Evolutionary conservation across 768 basidiomycete species (phyloP).

Genomic region (Tylopilus rubrobrunneus): DNA sequence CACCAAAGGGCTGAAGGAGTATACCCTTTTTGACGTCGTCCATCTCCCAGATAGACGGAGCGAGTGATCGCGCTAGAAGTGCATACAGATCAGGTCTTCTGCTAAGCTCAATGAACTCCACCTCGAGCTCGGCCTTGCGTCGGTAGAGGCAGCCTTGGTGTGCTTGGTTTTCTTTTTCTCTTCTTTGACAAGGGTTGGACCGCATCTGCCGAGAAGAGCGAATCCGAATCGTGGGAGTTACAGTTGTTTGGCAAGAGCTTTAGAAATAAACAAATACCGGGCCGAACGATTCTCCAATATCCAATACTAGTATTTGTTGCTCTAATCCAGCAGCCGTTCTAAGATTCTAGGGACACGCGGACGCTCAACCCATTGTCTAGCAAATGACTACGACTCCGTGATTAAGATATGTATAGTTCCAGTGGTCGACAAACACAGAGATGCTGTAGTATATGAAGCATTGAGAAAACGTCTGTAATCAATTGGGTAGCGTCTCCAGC

Average conservation of each 20-base stretch:
- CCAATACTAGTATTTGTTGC: no score
- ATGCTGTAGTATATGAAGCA: slow-evolving; percentile 1
- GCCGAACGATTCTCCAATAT: no score
- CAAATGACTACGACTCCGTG: no score
- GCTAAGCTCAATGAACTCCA: slow-evolving; percentile 69
- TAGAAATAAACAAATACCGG: slow-evolving; percentile 12
- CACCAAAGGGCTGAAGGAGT: slow-evolving; percentile 91
- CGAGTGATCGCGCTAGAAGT: slow-evolving; percentile 78
- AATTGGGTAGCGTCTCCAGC: not conserved
- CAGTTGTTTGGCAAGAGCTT: slow-evolving; percentile 14
- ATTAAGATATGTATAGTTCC: not conserved
- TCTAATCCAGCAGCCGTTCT: no score
- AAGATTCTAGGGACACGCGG: no score
- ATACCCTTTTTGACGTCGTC: slow-evolving; percentile 99
- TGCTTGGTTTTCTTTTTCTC: slow-evolving; percentile 27
- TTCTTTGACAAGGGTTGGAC: slow-evolving; percentile 47
- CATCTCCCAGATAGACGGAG: slow-evolving; percentile 96
- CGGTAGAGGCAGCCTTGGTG: slow-evolving; percentile 23
- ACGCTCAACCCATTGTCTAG: no score
- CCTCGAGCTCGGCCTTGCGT: no score
- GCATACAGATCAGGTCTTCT: slow-evolving; percentile 60
- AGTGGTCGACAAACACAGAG: not conserved
- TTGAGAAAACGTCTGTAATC: slow-evolving; percentile 6
- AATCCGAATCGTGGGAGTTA: slow-evolving; percentile 43
- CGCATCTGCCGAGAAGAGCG: slow-evolving; percentile 64